Evolutionary conservation across 2,329 filamentous ascomycete genomes (phyloP).

Genomic region (Knufia fluminis): DNA sequence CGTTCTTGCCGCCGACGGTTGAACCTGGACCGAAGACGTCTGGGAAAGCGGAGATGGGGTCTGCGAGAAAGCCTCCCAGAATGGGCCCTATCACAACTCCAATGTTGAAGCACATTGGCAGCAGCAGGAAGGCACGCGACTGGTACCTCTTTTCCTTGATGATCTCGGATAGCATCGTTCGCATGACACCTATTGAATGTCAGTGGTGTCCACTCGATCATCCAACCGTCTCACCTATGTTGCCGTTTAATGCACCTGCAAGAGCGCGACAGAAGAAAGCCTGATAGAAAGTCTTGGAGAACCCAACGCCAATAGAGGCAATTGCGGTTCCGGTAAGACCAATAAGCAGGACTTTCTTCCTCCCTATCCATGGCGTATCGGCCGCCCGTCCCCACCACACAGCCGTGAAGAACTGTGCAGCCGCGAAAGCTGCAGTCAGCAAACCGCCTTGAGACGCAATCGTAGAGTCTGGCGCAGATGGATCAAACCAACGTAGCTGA

Average conservation of each 20-base stretch:
- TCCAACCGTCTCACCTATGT: constrained; percentile 56
- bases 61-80: constrained; percentile 57
- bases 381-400: constrained; percentile 70
- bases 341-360: constrained; percentile 70
- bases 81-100: constrained; percentile 52
- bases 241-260: constrained; percentile 62
- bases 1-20: constrained; percentile 46
- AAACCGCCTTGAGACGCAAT: constrained; percentile 72
- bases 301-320: constrained; percentile 59
- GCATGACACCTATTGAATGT: constrained; percentile 46
- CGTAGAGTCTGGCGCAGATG: constrained; percentile 46
- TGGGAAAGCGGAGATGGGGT: constrained; percentile 55
- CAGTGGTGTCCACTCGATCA: constrained; percentile 35
- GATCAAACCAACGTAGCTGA: constrained; percentile 71
- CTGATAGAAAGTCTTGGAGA: constrained; percentile 52
- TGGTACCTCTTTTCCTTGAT: constrained; percentile 32
- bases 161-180: constrained; percentile 65
- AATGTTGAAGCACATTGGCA: constrained; percentile 62
- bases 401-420: constrained; percentile 71
- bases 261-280: constrained; percentile 58
- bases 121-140: constrained; percentile 47
- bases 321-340: constrained; percentile 62
- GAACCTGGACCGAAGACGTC: constrained; percentile 53
- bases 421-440: constrained; percentile 69
- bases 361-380: constrained; percentile 55